These are phyloP conservation scores for Leccinum fibrillosum DNA, from an alignment of 768 basidiomycete species.

Conservation along the genomic window DNA sequence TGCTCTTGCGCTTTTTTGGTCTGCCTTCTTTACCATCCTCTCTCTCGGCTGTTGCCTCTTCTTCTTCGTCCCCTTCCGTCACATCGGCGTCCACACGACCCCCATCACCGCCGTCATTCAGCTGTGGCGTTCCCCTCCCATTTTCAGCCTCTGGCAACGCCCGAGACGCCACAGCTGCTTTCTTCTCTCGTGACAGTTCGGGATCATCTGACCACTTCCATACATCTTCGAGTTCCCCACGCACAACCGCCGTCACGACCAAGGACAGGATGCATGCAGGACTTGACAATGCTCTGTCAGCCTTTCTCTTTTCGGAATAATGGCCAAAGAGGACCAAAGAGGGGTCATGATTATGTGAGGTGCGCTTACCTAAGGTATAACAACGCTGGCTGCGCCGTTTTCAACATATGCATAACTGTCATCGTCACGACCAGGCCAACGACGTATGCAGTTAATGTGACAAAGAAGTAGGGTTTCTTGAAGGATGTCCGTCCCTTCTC, in stretches of 20 bases:
- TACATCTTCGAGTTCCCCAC: conserved; percentile 67
- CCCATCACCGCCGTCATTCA: conserved; percentile 14
- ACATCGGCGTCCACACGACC: conserved; percentile 4
- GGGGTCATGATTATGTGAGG: neutral
- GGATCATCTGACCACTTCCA: conserved; percentile 72
- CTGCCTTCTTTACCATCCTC: conserved; percentile 3
- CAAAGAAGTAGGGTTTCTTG: conserved; percentile 72
- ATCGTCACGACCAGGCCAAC: conserved; percentile 74
- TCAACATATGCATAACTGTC: conserved; percentile 76
- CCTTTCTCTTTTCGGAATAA: neutral
- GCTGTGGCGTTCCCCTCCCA: conserved; percentile 18
- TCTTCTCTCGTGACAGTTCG: conserved; percentile 23
- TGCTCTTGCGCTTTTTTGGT: conserved; percentile 20
- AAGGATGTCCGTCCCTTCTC: conserved; percentile 37
- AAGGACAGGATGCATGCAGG: conserved; percentile 79
- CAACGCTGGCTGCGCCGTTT: conserved; percentile 84
- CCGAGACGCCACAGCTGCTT: conserved; percentile 8
- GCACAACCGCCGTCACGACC: conserved; percentile 48
- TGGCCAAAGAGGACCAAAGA: neutral
- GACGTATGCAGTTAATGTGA: conserved; percentile 68
- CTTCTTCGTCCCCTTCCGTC: conserved; percentile 14
- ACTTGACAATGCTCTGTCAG: conserved; percentile 33
- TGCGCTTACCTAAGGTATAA: conserved; percentile 77
- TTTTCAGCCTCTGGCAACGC: conserved; percentile 14
- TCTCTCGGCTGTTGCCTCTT: neutral